A percentile compares a stretch with the other conserved stretches of the same genome.
Evolutionary conservation across 306 rosid genomes (phyloP).

Genomic region (Comarum palustre): DNA sequence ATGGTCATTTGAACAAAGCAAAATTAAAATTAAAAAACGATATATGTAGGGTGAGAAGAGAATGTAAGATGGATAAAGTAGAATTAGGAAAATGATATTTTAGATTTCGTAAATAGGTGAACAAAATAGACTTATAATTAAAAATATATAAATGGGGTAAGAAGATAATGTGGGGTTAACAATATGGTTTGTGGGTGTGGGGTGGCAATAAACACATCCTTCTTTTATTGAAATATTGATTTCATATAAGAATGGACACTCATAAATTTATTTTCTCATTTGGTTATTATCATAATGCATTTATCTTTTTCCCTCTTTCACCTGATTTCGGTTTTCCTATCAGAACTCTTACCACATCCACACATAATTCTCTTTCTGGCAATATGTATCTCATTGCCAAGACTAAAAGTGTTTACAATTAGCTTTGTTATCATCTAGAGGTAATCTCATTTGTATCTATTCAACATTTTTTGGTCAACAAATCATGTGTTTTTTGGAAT

Average conservation of each 20-base stretch:
- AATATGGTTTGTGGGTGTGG: no score
- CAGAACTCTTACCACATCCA: background rate
- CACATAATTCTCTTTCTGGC: background rate
- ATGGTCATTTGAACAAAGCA: no score
- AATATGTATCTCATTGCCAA: background rate
- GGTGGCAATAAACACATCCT: no score
- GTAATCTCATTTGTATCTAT: background rate
- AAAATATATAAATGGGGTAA: no score
- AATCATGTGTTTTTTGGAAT: background rate
- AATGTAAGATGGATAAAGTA: no score
- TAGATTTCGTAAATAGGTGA: no score
- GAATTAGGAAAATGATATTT: no score
- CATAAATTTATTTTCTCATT: no score
- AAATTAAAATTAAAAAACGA: no score
- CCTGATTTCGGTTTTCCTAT: background rate
- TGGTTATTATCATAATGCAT: background rate
- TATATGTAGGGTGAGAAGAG: no score
- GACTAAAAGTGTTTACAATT: background rate
- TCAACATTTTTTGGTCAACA: background rate
- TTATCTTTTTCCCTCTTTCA: background rate
- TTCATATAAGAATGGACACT: background rate
- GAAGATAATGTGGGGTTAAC: no score
- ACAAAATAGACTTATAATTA: no score
- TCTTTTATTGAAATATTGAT: background rate
- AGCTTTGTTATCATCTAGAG: background rate